These are phyloP conservation scores for Bruguiera gymnorhiza DNA, from an alignment of 345 rosid genomes.

Conservation along the genomic window DNA sequence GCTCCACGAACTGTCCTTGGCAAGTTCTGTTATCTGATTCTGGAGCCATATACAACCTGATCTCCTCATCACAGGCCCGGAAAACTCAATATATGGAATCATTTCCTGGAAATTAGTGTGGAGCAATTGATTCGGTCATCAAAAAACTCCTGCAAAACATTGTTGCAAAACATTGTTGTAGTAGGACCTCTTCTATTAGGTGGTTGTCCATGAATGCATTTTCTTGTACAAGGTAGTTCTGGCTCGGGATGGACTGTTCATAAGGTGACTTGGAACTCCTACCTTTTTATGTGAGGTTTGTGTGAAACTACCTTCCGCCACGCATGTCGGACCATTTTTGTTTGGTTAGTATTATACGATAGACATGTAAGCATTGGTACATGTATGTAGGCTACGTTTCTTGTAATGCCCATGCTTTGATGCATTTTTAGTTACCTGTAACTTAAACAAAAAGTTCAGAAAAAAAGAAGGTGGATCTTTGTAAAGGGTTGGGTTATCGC, in stretches of 20 bases:
- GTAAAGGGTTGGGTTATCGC: constrained; percentile 14
- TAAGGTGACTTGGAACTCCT: constrained; percentile 29
- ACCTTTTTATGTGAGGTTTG: constrained; percentile 29
- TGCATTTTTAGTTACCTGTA: constrained; percentile 33
- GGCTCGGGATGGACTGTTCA: constrained; percentile 25
- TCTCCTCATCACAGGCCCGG: constrained; percentile 1
- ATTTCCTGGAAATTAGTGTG: constrained; percentile 13
- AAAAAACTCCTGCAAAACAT: constrained; percentile 9
- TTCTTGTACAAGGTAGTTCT: constrained; percentile 29
- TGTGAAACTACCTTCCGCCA: constrained; percentile 9
- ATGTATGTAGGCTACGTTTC: constrained; percentile 23
- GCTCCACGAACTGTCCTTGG: constrained; percentile 73
- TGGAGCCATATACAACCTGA: not conserved
- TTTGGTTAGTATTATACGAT: constrained; percentile 31
- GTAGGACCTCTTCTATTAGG: constrained; percentile 22
- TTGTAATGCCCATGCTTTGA: constrained; percentile 20
- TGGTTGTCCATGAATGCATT: constrained; percentile 27
- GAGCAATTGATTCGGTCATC: constrained; percentile 21
- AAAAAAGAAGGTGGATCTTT: constrained; percentile 24
- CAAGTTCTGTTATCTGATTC: constrained; percentile 50
- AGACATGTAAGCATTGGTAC: constrained; percentile 27
- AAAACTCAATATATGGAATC: constrained; percentile 13
- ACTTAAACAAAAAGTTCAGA: constrained; percentile 20
- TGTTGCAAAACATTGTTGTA: constrained; percentile 18
- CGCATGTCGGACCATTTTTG: constrained; percentile 25